Base-by-base conservation (phyloP, 2,329 filamentous ascomycete genomes). In the Lojkania enalia region DNA sequence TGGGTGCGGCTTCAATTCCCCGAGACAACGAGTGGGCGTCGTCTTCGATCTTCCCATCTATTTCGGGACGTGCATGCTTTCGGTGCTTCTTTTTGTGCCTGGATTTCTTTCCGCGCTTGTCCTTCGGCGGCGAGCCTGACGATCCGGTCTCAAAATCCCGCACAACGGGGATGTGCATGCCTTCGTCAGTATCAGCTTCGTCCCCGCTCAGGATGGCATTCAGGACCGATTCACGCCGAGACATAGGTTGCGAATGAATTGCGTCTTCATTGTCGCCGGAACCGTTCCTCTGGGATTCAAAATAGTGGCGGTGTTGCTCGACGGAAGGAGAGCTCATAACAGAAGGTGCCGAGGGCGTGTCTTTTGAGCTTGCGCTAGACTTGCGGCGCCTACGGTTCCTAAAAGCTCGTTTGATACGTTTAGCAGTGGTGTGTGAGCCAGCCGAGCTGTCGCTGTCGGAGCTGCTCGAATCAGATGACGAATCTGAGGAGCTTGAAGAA, bases 401-500 rank as follows among this genome's bases (percentile, higher is more conserved):
- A 58, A 95, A 85, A 18, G 86, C 87, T 55, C 86, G 80, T 69
- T 84, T 89, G 67, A 95, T 82, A 44, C 83, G 83, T 62, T 86
- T 88, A 2, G 86, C 83, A 12, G 89, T 87, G 1, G 85, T 90
- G 50, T 83, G 82, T 1, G 86, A 89, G 23, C 79, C 81, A 2
- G 79, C 81, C 4, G 83, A 83, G 38, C 78, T 78, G 48, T 88
- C 87, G 0, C 86, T 88, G 54, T 91, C 87, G 12, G 63, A 66
- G 42, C 63, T 63, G 49, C 64, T 70, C 5, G 67, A 71, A 27
- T 64, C 66, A 14, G 66, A 71, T 4, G 70, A 74, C 6, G 82
- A 83, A 40, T 67, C 65, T 6, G 79, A 80, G 7, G 74, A 79
- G 42, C 72, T 77, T 2, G 85, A 88, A 0, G 84, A 83, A 52